Evolutionary conservation across 1,139 yeast genomes (phyloP).

Genomic region (Yamadazyma membranifaciens): DNA sequence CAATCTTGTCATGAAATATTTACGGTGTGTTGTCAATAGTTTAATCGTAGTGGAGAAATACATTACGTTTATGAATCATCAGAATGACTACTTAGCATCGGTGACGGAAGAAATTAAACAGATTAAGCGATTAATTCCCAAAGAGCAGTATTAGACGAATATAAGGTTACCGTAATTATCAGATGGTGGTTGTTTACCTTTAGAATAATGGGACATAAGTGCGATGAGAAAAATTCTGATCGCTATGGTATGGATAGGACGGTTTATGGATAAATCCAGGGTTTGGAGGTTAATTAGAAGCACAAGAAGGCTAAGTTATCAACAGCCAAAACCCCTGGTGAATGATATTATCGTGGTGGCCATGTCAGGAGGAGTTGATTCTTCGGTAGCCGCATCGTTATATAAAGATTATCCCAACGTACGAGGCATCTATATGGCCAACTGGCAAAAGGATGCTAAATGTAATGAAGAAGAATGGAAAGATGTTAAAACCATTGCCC

Average conservation of each 20-base stretch:
- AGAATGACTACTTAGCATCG: conserved; percentile 11
- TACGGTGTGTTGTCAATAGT: conserved; percentile 8
- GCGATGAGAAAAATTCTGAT: neutral
- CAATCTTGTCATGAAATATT: conserved; percentile 8
- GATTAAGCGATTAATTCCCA: neutral
- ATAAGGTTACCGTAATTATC: no score
- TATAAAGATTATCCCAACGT: conserved; percentile 55
- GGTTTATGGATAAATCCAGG: neutral
- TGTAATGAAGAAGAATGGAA: conserved; percentile 91
- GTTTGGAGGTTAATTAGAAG: conserved; percentile 6
- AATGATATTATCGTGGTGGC: conserved; percentile 74
- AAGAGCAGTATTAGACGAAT: neutral
- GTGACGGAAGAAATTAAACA: neutral
- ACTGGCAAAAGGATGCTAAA: conserved; percentile 72
- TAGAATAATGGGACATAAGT: no score
- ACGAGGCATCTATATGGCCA: conserved; percentile 86
- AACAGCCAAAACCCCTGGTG: conserved; percentile 44
- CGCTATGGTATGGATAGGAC: neutral
- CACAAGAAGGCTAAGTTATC: conserved; percentile 10
- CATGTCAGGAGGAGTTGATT: conserved; percentile 97
- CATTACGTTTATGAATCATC: conserved; percentile 5
- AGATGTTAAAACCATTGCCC: conserved; percentile 69
- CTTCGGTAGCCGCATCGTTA: conserved; percentile 83
- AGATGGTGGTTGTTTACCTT: no score
- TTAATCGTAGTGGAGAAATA: conserved; percentile 13